phyloP scores from a whole-genome alignment of 2,329 filamentous ascomycete genomes.

The Pleomassaria siparia region DNA sequence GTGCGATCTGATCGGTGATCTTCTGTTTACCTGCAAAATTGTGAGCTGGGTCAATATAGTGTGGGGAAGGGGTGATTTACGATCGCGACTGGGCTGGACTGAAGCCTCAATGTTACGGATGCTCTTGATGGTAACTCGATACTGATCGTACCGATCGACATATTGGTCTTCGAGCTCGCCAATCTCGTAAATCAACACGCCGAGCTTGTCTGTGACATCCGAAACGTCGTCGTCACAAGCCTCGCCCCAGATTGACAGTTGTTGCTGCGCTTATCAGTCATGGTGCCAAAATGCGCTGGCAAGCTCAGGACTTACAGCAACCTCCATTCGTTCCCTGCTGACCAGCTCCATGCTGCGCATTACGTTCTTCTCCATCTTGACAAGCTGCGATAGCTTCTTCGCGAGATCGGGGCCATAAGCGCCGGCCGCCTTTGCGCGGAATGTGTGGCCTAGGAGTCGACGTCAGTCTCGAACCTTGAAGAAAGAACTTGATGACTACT shows the following conservation, averaged over 20 bases:
- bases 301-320: conserved; percentile 70
- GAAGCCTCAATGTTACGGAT: conserved; percentile 99
- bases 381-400: conserved; percentile 95
- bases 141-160: conserved; percentile 98
- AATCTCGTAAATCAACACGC: conserved; percentile 96
- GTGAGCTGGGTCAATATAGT: conserved; percentile 9
- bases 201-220: conserved; percentile 97
- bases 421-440: conserved; percentile 73
- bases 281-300: conserved; percentile 5
- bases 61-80: conserved; percentile 57
- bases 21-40: conserved; percentile 81
- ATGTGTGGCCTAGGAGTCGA: conserved; percentile 61
- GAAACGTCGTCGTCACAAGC: conserved; percentile 95
- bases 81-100: conserved; percentile 95
- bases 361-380: conserved; percentile 99
- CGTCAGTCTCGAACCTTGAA: conserved; percentile 3
- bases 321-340: conserved; percentile 95
- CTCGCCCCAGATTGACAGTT: conserved; percentile 98
- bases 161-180: conserved; percentile 98
- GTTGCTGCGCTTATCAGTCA: conserved; percentile 66
- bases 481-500: conserved; percentile 37
- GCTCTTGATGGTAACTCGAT: conserved; percentile 98
- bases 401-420: conserved; percentile 85
- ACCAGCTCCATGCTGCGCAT: conserved; percentile 98
- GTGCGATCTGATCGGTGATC: conserved; percentile 97